Base-by-base conservation (phyloP, 805 yeast species). In the Nakazawaea wyomingensis region DNA sequence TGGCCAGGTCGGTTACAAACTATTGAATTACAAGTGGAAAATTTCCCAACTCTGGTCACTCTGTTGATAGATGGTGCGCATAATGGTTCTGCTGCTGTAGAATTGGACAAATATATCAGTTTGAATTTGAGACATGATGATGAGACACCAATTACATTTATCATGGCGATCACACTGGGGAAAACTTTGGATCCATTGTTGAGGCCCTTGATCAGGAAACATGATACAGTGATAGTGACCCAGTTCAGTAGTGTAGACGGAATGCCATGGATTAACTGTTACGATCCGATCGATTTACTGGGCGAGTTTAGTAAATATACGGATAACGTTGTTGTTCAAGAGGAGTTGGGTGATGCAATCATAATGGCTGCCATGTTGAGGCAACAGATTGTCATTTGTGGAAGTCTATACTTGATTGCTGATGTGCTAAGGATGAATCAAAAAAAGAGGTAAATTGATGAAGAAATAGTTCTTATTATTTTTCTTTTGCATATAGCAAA, bases 1-100 rank as follows among this genome's bases (percentile, higher is more conserved):
- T 90, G 98, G 98, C 95, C 95, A 0, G 98, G 97, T 1, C 66
- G 99, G 47, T 63, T 93, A 41, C 96, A 93, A 54, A 47, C 56
- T 22, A 22, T 76, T 11, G 47, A 60, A 4, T 52, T 69, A n/a
- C 49, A 54, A 6, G 51, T 56, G 11, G 45, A 54, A 1, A 40
- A 52, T 57, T 18, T 52, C 48, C 5, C 29, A 17, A 39, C 59
- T 2, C 50, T 58, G 1, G 40, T 69, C 0, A 49, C 53, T 1
- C 59, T 80, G 0, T 60, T 93, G 4, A 54, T 93, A 2, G 98
- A 91, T 62, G 98, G 98, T 2, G 97, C 98, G 0, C 98, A 93
- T 59, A 93, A 93, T 57, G 80, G 78, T 5, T 78, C 81, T 47
- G 96, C 97, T 0, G 93, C 96, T 0, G 61, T 64, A n/a, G 87